Conservation (phyloP, 257 asterid genomes). For the Linaria vulgaris region DNA sequence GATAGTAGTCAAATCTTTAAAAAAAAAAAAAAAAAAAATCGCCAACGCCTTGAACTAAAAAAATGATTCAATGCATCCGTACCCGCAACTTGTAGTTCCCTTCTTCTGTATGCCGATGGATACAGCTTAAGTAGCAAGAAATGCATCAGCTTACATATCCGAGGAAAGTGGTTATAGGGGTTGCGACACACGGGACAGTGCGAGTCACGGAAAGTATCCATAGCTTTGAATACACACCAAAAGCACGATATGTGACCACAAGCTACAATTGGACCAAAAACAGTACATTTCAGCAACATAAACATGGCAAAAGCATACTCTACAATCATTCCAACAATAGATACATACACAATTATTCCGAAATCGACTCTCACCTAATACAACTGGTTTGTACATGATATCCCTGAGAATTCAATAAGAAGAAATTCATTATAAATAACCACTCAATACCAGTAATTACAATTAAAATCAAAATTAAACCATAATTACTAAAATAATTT, state of each 20-base stretch:
- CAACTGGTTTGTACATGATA: slow-evolving; percentile 69
- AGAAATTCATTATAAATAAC: neutral
- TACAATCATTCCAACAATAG: neutral
- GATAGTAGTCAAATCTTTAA: too few species aligned
- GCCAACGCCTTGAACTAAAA: neutral
- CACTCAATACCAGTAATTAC: neutral
- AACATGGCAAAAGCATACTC: neutral
- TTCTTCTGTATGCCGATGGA: slow-evolving; percentile 47
- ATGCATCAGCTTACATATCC: slow-evolving; percentile 52
- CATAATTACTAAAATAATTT: neutral
- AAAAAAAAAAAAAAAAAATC: too few species aligned
- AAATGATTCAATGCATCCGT: slow-evolving; percentile 8
- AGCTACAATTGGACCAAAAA: slow-evolving; percentile 35
- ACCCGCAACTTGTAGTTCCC: slow-evolving; percentile 63
- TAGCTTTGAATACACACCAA: slow-evolving; percentile 59
- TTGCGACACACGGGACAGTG: slow-evolving; percentile 63
- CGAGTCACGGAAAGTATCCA: slow-evolving; percentile 40
- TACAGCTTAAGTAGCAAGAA: slow-evolving; percentile 50
- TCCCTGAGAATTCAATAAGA: slow-evolving; percentile 48
- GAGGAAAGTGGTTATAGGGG: slow-evolving; percentile 55
- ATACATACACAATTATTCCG: neutral
- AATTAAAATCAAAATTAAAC: neutral
- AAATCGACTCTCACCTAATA: slow-evolving; percentile 41
- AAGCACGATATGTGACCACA: slow-evolving; percentile 78
- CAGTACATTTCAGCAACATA: neutral